Conservation (phyloP, 2,329 filamentous ascomycete species). For the Neurospora crassa region DNA sequence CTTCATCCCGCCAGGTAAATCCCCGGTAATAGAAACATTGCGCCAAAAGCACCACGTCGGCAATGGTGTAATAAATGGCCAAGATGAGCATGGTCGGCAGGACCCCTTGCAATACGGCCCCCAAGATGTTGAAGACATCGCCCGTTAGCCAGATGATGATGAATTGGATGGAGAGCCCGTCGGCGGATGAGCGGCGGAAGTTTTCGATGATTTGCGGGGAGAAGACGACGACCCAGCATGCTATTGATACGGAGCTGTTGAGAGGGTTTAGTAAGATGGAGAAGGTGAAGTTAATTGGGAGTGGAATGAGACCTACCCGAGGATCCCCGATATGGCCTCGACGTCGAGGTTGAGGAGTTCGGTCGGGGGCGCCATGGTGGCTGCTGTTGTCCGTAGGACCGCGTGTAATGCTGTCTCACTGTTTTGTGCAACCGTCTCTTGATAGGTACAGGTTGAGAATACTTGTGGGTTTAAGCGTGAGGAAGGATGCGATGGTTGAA, state of each 20-base stretch:
- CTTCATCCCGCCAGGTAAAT: constrained; percentile 54
- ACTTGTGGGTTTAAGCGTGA: neutral
- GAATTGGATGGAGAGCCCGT: constrained; percentile 85
- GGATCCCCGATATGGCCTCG: constrained; percentile 86
- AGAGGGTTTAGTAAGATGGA: constrained; percentile 9
- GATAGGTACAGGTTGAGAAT: neutral
- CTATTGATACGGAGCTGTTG: constrained; percentile 80
- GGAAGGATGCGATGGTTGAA: neutral
- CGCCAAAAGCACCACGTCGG: constrained; percentile 75
- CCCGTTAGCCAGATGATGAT: constrained; percentile 87
- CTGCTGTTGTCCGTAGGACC: neutral
- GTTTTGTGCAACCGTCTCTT: neutral
- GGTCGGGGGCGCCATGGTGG: constrained; percentile 43
- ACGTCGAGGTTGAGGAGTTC: constrained; percentile 65
- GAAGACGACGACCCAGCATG: constrained; percentile 97
- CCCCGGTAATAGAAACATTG: constrained; percentile 97
- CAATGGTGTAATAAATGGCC: constrained; percentile 88
- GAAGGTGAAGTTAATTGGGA: neutral
- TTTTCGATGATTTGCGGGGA: constrained; percentile 95
- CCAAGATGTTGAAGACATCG: constrained; percentile 94
- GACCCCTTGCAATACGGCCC: constrained; percentile 84
- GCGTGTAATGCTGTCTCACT: neutral
- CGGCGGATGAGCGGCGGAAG: constrained; percentile 73
- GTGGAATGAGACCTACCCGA: constrained; percentile 47
- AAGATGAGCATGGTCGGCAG: constrained; percentile 77